Conservation (phyloP, 192 early-diverging fungal genomes). For the Coemansia sp. region DNA sequence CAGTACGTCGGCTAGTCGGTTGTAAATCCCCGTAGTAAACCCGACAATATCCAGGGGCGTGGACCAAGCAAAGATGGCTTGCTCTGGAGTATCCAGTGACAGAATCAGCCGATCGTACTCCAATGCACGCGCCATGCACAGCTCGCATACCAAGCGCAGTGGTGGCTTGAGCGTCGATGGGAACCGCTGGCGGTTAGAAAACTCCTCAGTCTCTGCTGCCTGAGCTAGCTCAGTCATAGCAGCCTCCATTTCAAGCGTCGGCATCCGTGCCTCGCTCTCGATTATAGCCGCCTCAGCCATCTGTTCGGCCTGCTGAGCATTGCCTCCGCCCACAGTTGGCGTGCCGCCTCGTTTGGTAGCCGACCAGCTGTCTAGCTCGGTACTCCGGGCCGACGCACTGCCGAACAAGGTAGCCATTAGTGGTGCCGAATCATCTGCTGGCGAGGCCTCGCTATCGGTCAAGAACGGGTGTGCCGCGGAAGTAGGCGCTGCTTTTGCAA, state of each 20-base stretch:
- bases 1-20: constrained; percentile 33
- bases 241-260: constrained; percentile 48
- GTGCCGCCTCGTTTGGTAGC: constrained; percentile 19
- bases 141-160: constrained; percentile 53
- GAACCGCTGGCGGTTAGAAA: constrained; percentile 53
- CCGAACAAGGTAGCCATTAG: neutral
- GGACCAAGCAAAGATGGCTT: constrained; percentile 47
- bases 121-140: constrained; percentile 52
- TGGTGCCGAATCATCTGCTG: neutral
- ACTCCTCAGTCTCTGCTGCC: constrained; percentile 41
- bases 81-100: constrained; percentile 42
- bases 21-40: constrained; percentile 44
- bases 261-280: constrained; percentile 26
- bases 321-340: constrained; percentile 13
- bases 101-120: constrained; percentile 49
- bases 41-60: constrained; percentile 55
- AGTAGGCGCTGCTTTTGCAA: constrained; percentile 1
- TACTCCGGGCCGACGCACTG: neutral
- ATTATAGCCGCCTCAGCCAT: constrained; percentile 23
- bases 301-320: constrained; percentile 5
- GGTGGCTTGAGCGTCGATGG: constrained; percentile 53
- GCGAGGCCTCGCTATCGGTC: neutral
- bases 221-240: neutral
- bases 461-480: neutral
- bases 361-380: neutral